Conservation (phyloP, 345 rosid species). For the Noccaea caerulescens region DNA sequence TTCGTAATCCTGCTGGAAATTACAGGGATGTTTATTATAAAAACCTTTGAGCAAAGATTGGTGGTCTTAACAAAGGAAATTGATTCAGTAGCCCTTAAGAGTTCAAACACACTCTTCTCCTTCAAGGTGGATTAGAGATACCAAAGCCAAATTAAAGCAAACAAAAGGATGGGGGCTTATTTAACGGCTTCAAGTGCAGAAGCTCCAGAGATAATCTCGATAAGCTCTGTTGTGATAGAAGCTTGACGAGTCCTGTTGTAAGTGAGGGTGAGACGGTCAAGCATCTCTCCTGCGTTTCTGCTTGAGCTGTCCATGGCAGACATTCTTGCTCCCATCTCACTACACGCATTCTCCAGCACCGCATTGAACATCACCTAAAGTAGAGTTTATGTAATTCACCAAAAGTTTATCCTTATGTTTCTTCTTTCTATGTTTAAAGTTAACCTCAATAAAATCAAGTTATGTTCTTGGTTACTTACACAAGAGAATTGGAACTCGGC, state of each 20-base stretch:
- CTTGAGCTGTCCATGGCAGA: conserved; percentile 99
- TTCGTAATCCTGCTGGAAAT: conserved; percentile 29
- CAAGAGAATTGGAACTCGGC: conserved; percentile 97
- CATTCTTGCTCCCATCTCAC: conserved; percentile 89
- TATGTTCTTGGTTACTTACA: conserved; percentile 56
- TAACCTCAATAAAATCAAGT: background rate
- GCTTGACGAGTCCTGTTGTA: conserved; percentile 99
- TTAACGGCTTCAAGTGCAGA: conserved; percentile 70
- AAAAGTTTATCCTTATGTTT: background rate
- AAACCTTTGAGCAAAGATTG: conserved; percentile 20
- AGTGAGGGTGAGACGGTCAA: conserved; percentile 84
- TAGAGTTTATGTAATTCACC: background rate
- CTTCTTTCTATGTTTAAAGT: conserved; percentile 9
- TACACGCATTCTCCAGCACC: conserved; percentile 86
- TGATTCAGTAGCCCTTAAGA: conserved; percentile 19
- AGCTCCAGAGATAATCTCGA: conserved; percentile 97
- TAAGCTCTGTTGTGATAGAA: conserved; percentile 93
- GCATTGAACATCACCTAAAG: conserved; percentile 85
- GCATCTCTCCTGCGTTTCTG: conserved; percentile 99
- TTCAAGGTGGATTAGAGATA: conserved; percentile 30
- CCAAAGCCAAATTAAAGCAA: conserved; percentile 16
- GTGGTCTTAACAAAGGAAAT: conserved; percentile 28
- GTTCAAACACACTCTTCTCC: conserved; percentile 32
- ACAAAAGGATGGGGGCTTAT: conserved; percentile 15
- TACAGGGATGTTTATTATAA: conserved; percentile 35